Evolutionary conservation across 2,329 filamentous ascomycete species (phyloP), one percentile per base, ranked within the genome.

Genomic region (Hypoxylon sp.): DNA sequence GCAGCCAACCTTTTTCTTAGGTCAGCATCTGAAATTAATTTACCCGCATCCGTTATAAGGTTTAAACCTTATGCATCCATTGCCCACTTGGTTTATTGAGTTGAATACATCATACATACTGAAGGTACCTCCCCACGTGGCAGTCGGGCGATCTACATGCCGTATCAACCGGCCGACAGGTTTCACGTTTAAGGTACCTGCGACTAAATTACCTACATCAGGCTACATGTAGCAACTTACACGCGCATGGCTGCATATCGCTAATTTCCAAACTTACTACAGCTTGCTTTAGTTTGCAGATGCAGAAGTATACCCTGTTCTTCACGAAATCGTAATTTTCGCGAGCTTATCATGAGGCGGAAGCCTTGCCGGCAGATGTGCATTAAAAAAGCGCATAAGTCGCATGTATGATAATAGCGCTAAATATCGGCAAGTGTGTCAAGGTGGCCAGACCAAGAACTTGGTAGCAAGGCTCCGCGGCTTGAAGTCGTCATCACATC

Each of bases 71-170:
- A 21, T 53, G 41, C n/a, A 51, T 25, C 49, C 43, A 41, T 32
- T 36, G 28, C 28, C 56, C 56, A 41, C 30, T 45, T 50, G n/a
- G 45, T n/a, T 28, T 46, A 46, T 23, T 19, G 17, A 43, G 36
- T n/a, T n/a, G n/a, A 43, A 43, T 56, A 56, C 28, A 56, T 46
- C 38, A 56, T 60, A 46, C 46, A 60, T 46, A 60, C 56, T 21
- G 60, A 43, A 51, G 63, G 67, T 69, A 69, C 67, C 64, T 69
- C 60, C 60, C 67, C 67, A 69, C 67, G 67, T 69, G 67, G 67
- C 64, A 25, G 43, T 57, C 53, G 51, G 49, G 52, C 46, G 67
- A 69, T 69, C 67, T 67, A 57, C 67, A 69, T 13, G 46, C 43
- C 36, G 63, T 58, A 55, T 52, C 41, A 66, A 46, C 48, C 34